These are phyloP conservation scores for Linnemannia elongata DNA, from an alignment of 192 early-diverging fungal genomes.

Conservation along the genomic window DNA sequence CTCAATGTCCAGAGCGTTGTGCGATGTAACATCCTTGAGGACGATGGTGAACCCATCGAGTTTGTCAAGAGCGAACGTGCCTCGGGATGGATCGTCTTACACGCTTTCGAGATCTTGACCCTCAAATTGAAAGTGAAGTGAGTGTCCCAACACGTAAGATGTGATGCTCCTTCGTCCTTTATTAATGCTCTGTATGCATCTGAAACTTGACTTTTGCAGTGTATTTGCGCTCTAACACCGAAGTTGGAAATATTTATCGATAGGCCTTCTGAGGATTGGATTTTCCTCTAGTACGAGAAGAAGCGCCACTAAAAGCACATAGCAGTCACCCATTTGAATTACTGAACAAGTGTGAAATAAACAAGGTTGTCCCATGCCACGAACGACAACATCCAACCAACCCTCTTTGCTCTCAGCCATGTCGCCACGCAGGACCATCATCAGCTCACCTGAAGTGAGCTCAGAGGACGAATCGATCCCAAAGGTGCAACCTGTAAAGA, in stretches of 20 bases:
- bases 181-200: not conserved
- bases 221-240: not conserved
- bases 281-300: not conserved
- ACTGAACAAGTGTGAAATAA: not conserved
- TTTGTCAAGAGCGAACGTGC: constrained; percentile 54
- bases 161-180: not conserved
- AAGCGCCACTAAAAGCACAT: not conserved
- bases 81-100: constrained; percentile 28
- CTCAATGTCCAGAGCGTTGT: constrained; percentile 64
- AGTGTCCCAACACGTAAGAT: constrained; percentile 12
- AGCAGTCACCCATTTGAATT: not conserved
- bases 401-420: not conserved
- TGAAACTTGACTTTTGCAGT: not conserved
- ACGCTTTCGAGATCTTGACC: constrained; percentile 45
- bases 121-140: constrained; percentile 52
- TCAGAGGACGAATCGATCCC: not conserved
- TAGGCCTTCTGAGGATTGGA: not conserved
- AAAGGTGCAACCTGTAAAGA: not conserved
- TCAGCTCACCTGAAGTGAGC: not conserved
- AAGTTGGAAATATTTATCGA: not conserved
- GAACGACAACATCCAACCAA: not conserved
- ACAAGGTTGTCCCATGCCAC: constrained; percentile 3
- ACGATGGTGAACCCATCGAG: constrained; percentile 59
- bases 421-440: constrained; percentile 1
- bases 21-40: constrained; percentile 87